Evolutionary conservation across 441 rosid genomes (phyloP).

Genomic region (Gossypium trilobum): DNA sequence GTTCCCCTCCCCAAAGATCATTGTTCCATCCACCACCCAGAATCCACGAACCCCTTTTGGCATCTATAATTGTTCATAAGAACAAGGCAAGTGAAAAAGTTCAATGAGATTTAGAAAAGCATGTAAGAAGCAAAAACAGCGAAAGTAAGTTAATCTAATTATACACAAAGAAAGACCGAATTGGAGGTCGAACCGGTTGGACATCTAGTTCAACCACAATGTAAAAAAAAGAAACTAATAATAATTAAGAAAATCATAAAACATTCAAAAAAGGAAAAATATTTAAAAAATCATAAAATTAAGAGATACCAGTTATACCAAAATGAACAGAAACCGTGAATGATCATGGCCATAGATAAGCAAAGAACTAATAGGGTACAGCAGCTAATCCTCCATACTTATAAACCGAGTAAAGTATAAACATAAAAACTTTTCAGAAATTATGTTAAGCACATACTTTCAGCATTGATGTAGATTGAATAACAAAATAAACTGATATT

Average conservation of each 20-base stretch:
- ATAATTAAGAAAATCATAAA: too few relatives aligned
- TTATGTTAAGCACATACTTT: background rate
- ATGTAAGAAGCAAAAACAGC: background rate
- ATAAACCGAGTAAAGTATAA: background rate
- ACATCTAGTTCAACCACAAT: background rate
- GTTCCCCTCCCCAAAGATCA: slow-evolving; percentile 88
- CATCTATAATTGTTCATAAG: slow-evolving; percentile 28
- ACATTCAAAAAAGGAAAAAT: too few relatives aligned
- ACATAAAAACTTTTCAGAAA: background rate
- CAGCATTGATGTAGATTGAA: background rate
- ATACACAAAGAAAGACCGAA: background rate
- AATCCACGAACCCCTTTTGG: slow-evolving; percentile 62
- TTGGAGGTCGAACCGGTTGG: background rate
- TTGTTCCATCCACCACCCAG: slow-evolving; percentile 94
- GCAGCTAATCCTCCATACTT: background rate
- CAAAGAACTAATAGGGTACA: background rate
- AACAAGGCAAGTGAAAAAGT: background rate
- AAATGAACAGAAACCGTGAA: too few relatives aligned
- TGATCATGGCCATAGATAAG: background rate
- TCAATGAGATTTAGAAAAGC: background rate
- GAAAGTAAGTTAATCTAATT: background rate
- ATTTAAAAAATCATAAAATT: too few relatives aligned
- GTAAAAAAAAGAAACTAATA: background rate
- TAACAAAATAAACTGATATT: background rate
- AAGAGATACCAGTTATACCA: too few relatives aligned